Evolutionary conservation across 495 filamentous ascomycete species (phyloP), one percentile per base, ranked within the genome.

Genomic region (Echria macrotheca): DNA sequence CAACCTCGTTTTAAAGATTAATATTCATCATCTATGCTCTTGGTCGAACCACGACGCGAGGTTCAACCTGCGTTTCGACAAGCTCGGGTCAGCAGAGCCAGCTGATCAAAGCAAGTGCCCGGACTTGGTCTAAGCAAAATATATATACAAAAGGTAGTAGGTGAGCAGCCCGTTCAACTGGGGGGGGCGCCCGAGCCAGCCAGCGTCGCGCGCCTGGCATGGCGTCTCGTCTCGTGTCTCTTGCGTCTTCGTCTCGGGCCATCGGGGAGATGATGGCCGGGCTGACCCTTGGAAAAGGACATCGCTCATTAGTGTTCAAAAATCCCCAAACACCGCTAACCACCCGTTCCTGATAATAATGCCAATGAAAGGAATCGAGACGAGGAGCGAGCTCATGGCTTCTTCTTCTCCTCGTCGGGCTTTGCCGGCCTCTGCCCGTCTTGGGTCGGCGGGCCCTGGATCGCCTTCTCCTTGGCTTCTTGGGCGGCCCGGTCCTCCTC

Each of bases 401-500:
- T 22, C 38, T 54, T 37, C 28, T 46, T 42, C 32, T 39, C 14
- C 10, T 31, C 35, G 21, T 8, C 33, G 11, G 21, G 31, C 11
- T 23, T 25, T 21, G 31, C 22, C 39, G 39, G 54, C 45, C 41
- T 40, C 21, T 23, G 25, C 18, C 42, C 33, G 31, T 38, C 48
- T 44, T 51, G 14, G 17, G 28, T 37, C 25, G 48, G 38, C 2
- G 31, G 32, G 12, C 31, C 19, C 33, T 50, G 47, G 5, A 32
- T 26, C 9, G 47, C 38, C 18, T 52, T 39, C 25, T 51, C 47
- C 50, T 55, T 54, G 42, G 25, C 50, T 62, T 50, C 40, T 54
- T 46, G 42, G 44, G 36, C 19, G 31, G 45, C 38, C 49, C 29
- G 54, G 8, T 52, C 23, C 25, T 49, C 49, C 35, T 63, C 61